Evolutionary conservation across 768 basidiomycete genomes (phyloP), one percentile per base, ranked within the genome.

Genomic region (Ramaria rubella): DNA sequence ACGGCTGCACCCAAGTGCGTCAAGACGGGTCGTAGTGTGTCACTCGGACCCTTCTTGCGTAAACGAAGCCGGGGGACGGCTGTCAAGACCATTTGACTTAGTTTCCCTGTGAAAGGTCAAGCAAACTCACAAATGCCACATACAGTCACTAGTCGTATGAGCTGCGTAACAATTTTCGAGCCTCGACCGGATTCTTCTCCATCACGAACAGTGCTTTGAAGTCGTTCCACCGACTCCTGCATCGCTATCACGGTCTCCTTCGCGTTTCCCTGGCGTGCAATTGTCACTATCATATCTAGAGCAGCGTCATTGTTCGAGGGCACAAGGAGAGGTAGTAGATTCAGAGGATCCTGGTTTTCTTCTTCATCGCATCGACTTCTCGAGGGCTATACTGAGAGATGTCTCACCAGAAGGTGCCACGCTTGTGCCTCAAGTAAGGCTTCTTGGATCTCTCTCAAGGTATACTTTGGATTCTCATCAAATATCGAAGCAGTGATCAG

Each of bases 211-310:
- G 15, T 40, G 4, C 46, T 52, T 24, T 63, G 60, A 21, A 78
- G 45, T 26, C 54, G 56, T 58, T 76, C 78, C 29, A 72, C 54
- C 5, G 60, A 61, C 60, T 76, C 77, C 49, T 77, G 74, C 17
- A 70, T 45, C 2, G 73, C 73, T 49, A 78, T 71, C 38, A 76
- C 49, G 23, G 72, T 59, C 60, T 78, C 77, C 57, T 77, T 78
- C 0, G 72, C 69, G 51, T 67, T 78, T 14, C 61, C 62, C 2
- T 64, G 50, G 36, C 59, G 48, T 3, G 68, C 68, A 26, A 76
- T 68, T 14, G 63, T 23, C n/a, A 55, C 60, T 15, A 77, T 59
- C 24, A 79, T n/a, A 24, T 66, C 65, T 23, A 62, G 59, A 17
- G 72, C 68, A 1, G 67, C 67, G 21, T 69, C 62, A 5, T 61